Base-by-base conservation (phyloP, 2,329 filamentous ascomycete species). In the Apiospora arundinis region DNA sequence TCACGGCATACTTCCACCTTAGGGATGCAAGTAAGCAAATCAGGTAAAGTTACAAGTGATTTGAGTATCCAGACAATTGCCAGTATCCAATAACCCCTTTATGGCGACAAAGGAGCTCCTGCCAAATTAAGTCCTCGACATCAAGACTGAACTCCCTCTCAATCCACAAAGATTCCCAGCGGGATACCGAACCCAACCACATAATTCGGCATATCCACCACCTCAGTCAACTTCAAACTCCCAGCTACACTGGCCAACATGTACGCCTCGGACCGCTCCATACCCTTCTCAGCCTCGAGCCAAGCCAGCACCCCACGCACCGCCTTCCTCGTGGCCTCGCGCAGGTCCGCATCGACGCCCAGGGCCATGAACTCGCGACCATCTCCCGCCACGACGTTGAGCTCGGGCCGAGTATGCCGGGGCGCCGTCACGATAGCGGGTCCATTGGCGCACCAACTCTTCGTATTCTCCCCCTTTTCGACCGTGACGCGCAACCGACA, bases 141-240 rank as follows among this genome's bases (percentile, higher is more conserved):
- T 32, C 32, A 11, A 42, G 32, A 37, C 6, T 12, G 18, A 60
- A 56, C 7, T 6, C 1, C 46, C 32, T 45, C 68, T 46, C 45
- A 28, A 21, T 45, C 52, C 7, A 74, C 67, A 12, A 89, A 88
- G 21, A 87, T 81, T 65, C 81, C 83, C 75, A 88, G 76, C 1
- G 86, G 85, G 42, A 89, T 76, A 67, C 81, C 83, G 77, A 85
- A 87, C 11, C 85, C 82, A 45, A 88, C 83, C 2, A 83, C 85
- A 78, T 83, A 88, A 73, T 88, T 84, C 12, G 86, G 86, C 83
- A 88, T 85, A 72, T 88, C 87, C 28, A 89, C 86, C 1, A 84
- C 83, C 77, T 89, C 86, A 4, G 82, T 83, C 76, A 88, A 85
- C 73, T 85, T 85, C 73, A 89, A 74, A 74, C 86, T 83, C 0